These are phyloP conservation scores for Vachellia collinsii DNA, from an alignment of 306 rosid genomes.

Conservation along the genomic window DNA sequence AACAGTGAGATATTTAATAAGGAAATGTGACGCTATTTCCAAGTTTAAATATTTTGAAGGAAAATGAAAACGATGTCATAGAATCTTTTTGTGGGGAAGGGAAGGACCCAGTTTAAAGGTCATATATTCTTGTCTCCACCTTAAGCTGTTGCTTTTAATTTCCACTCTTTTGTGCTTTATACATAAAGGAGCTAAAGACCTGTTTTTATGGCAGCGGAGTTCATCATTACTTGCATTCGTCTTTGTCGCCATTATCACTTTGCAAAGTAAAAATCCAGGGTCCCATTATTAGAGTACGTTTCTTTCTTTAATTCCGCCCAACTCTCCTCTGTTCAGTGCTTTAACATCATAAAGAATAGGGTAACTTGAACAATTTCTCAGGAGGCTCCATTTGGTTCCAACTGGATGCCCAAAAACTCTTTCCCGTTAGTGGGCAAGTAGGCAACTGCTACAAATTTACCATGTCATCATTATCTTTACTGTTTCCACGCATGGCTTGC, in stretches of 20 bases:
- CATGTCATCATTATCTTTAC: conserved; percentile 10
- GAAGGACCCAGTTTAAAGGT: conserved; percentile 55
- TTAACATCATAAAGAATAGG: background rate
- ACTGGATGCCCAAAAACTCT: background rate
- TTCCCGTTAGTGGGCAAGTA: background rate
- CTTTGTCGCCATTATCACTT: conserved; percentile 65
- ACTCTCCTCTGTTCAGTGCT: background rate
- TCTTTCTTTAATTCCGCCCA: conserved; percentile 28
- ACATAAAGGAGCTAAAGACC: conserved; percentile 48
- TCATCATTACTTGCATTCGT: conserved; percentile 68
- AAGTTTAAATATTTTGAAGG: conserved; percentile 35
- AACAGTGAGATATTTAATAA: conserved; percentile 54
- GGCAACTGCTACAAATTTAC: background rate
- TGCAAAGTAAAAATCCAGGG: conserved; percentile 46
- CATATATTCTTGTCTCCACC: conserved; percentile 58
- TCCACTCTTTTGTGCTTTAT: conserved; percentile 63
- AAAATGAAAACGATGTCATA: conserved; percentile 39
- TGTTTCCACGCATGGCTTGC: conserved; percentile 19
- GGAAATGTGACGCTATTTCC: conserved; percentile 33
- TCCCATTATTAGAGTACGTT: conserved; percentile 31
- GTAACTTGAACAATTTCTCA: background rate
- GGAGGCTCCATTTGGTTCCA: conserved; percentile 12
- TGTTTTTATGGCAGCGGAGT: conserved; percentile 62
- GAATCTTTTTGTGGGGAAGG: conserved; percentile 37
- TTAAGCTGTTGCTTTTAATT: conserved; percentile 52